Conservation (phyloP, 73 alveolate species). For the Tetrahymena elliotti region DNA sequence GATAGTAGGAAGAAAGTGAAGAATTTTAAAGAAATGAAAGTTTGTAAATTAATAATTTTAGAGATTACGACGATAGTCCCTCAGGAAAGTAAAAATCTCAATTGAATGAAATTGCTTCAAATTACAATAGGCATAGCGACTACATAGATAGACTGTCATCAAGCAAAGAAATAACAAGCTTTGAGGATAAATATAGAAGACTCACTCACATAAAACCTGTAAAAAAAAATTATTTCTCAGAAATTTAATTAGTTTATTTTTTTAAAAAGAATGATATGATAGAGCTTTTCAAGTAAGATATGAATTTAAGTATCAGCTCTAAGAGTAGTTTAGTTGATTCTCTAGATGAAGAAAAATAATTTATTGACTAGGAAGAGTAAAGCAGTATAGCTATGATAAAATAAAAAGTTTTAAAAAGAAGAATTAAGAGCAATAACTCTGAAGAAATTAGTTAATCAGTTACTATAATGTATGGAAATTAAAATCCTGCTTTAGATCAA, state of each 20-base stretch:
- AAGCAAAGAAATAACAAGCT: neutral
- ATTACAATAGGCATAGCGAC: neutral
- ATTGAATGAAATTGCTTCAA: neutral
- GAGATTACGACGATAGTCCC: neutral
- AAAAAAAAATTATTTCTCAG: neutral
- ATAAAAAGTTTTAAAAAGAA: neutral
- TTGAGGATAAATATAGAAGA: neutral
- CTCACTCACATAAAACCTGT: neutral
- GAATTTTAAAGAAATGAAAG: neutral
- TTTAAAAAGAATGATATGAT: neutral
- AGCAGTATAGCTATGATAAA: neutral
- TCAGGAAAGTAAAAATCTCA: neutral
- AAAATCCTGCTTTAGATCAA: neutral
- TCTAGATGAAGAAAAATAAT: neutral
- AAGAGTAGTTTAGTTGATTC: neutral
- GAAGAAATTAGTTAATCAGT: neutral
- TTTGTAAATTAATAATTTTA: neutral
- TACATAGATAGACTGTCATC: neutral
- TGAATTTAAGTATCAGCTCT: neutral
- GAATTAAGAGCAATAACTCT: neutral
- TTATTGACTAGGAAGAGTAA: neutral
- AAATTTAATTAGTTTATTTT: neutral
- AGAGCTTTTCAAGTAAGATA: neutral
- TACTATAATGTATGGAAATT: neutral
- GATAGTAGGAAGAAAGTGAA: neutral